Base-by-base conservation (phyloP, 257 asterid genomes). In the Nicotiana paniculata region DNA sequence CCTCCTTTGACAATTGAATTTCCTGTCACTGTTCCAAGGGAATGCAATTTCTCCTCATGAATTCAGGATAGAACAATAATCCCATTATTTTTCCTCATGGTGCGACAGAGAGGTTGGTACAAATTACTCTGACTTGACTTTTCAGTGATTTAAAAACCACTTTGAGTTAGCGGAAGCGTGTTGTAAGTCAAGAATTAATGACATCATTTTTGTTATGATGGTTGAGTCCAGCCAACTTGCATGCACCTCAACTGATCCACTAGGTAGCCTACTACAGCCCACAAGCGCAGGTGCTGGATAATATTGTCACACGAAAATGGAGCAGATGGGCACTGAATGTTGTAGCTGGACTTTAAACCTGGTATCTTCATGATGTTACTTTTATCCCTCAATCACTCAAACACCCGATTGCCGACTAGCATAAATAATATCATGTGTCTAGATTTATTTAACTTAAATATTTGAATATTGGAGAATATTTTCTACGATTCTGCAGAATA, bases 1-100 rank as follows among this genome's bases (percentile, higher is more conserved):
- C 51, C 3, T 43, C 51, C 51, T 43, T 33, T 67, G 53, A 67
- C 76, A 46, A 33, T 35, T 33, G 76, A 67, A 67, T 67, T 30
- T 67, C 76, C 76, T 35, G 76, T 67, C 76, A 35, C 15, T 67
- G 76, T 67, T 67, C 76, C 76, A 18, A 67, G 46, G 76, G 76
- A 67, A 67, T 28, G 35, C 18, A 17, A 67, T 28, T 67, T 67
- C 76, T 32, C 48, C 46, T 35, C 76, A 67, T 67, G 76, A 67
- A 67, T 18, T 67, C 53, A 67, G 46, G 53, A 67, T 67, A 35
- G 28, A 3, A 9, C 12, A 24, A 67, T 1, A 17, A 35, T 66
- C 13, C 76, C 76, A 10, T 9, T 65, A 33, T 3, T 35, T 35
- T 43, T 43, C 51, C 51, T 43, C 51, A 43, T 43, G 51, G 51